These are phyloP conservation scores for Linum usitatissimum DNA, from an alignment of 345 rosid species.

Conservation along the genomic window DNA sequence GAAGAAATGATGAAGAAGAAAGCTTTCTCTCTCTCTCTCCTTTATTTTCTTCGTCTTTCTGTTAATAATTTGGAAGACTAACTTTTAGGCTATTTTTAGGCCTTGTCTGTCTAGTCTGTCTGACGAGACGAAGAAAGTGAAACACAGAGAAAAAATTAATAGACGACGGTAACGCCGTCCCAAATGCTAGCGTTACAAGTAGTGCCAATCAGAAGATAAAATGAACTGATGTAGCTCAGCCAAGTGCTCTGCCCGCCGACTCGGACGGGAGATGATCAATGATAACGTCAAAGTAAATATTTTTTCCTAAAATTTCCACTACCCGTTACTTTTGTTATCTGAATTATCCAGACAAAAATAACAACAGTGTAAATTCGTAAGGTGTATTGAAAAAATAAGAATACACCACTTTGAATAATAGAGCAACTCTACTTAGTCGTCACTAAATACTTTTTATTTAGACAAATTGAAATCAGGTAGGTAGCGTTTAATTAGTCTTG, in stretches of 20 bases:
- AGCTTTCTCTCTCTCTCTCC: background rate
- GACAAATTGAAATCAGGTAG: too few species aligned
- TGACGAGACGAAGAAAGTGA: background rate
- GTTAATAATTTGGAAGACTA: background rate
- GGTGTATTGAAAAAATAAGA: too few species aligned
- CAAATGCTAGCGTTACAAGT: background rate
- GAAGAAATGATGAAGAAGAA: background rate
- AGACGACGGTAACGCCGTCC: background rate
- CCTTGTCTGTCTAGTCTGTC: background rate
- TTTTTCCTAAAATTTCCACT: background rate
- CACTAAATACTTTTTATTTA: too few species aligned
- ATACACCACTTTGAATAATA: too few species aligned
- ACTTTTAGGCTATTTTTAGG: background rate
- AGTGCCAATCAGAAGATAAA: background rate
- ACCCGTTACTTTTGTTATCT: too few species aligned
- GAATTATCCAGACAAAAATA: too few species aligned
- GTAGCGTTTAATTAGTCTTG: too few species aligned
- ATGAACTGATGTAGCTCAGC: background rate
- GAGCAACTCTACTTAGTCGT: too few species aligned
- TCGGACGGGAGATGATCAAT: background rate
- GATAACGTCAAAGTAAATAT: background rate
- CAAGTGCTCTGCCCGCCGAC: background rate
- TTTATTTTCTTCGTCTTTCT: too few species aligned
- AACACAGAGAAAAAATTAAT: background rate
- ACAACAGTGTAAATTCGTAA: too few species aligned